Evolutionary conservation across 148 eudicot species (phyloP).

Genomic region (Silene conica): DNA sequence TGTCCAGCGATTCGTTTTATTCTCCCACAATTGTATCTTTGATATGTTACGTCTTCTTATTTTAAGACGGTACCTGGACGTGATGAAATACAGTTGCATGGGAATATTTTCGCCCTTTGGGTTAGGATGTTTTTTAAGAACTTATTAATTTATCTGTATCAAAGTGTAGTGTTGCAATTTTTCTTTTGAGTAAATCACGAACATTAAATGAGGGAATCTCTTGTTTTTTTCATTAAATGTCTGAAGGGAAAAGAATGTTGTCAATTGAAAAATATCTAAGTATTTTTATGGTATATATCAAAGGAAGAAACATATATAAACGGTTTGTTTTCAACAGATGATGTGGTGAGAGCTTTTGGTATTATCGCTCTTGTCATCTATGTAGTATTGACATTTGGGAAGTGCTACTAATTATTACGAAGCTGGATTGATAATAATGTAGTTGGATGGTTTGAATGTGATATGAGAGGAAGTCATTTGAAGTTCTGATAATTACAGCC

Average conservation of each 20-base stretch:
- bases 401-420: neutral
- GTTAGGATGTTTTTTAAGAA: neutral
- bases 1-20: neutral
- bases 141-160: neutral
- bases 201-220: neutral
- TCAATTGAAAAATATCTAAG: neutral
- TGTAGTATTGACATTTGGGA: neutral
- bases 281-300: neutral
- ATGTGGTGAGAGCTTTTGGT: conserved; percentile 7
- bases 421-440: neutral
- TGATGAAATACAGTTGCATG: neutral
- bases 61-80: neutral
- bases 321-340: neutral
- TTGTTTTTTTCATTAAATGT: neutral
- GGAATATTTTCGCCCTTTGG: neutral
- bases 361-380: neutral
- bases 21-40: neutral
- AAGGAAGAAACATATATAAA: neutral
- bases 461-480: conserved; percentile 1
- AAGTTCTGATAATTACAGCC: neutral
- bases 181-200: neutral
- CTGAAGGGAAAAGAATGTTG: neutral
- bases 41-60: neutral
- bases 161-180: neutral
- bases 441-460: neutral